A percentile compares a stretch with the other conserved stretches of the same genome.
These are phyloP conservation scores for Arthrobotrys musiformis DNA, from an alignment of 2,329 filamentous ascomycete genomes.

Conservation along the genomic window DNA sequence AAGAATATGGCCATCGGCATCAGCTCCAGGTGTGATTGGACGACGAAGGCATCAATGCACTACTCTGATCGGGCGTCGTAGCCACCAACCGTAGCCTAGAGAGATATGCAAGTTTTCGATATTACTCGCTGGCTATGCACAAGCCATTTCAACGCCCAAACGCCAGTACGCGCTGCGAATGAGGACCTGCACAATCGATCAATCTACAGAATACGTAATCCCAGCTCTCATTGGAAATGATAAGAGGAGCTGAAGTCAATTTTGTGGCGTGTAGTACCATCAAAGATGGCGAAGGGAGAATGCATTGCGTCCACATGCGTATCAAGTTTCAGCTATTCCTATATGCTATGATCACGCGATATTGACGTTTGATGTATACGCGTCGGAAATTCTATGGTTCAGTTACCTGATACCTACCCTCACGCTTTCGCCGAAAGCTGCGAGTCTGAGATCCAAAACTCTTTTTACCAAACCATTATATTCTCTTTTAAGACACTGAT, in stretches of 20 bases:
- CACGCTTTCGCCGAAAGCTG: no score
- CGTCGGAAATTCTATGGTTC: no score
- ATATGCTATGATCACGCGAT: no score
- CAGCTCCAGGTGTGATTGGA: not conserved
- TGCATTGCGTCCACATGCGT: not conserved
- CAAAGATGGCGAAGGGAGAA: not conserved
- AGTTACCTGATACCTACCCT: no score
- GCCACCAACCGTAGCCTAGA: not conserved
- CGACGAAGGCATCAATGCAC: not conserved
- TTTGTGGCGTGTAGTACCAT: constrained; percentile 12
- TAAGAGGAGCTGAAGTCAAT: constrained; percentile 13
- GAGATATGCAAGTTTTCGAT: not conserved
- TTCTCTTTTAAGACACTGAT: no score
- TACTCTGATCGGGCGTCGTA: not conserved
- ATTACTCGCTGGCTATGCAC: not conserved
- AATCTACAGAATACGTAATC: constrained; percentile 5
- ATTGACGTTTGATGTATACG: no score
- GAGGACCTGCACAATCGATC: constrained; percentile 3
- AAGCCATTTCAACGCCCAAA: not conserved
- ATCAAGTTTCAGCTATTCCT: no score
- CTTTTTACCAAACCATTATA: no score
- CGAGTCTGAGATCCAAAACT: no score
- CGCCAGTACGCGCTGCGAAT: constrained; percentile 10
- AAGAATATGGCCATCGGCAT: not conserved
- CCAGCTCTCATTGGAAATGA: not conserved